Base-by-base conservation (phyloP, 75 land plant genomes). In the Larix kaempferi region DNA sequence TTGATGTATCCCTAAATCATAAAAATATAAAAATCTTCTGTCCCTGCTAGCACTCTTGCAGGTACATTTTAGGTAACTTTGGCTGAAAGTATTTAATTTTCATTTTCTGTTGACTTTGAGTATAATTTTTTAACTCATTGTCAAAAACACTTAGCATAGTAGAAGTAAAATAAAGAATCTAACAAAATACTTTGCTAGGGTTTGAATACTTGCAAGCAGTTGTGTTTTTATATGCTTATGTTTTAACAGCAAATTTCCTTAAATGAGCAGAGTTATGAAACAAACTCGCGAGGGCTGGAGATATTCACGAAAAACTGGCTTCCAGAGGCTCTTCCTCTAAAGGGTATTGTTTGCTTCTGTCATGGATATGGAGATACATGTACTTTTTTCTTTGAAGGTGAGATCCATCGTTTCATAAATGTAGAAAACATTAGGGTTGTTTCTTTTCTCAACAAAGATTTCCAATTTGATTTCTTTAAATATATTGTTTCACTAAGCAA, bases 321-420 rank as follows among this genome's bases (percentile, higher is more conserved):
- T 21, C 98, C 98, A 21, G 66, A 74, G n/a, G 83, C 77, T 21
- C 83, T 65, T 17, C 77, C 64, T 23, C 78, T 86, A 26, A 95
- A 95, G 65, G 98, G 88, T 5, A 74, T 77, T 22, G 76, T 95
- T 75, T 95, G 74, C 74, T 89, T 93, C 55, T 95, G 98, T 86
- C 98, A 95, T 87, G 98, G 98, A 25, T 95, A 95, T 84, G 98
- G 98, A n/a, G 96, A 93, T 75, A 95, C 98, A 39, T 86, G 93
- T 84, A 91, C 98, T 0, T 93, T 88, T 77, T 94, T 93, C 83
- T 91, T 93, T 78, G 98, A 95, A 84, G 98, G 98, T 92, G 76
- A 58, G 86, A 74, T 62, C 29, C 61, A 62, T 26, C 27, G 7
- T 62, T 62, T 62, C 29, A 62, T 27, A 62, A 62, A 62, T 25